Percentiles rank a stretch among this genome's conserved stretches.
phyloP scores from a whole-genome alignment of 2,329 filamentous ascomycete species.

The Fusarium concolor region DNA sequence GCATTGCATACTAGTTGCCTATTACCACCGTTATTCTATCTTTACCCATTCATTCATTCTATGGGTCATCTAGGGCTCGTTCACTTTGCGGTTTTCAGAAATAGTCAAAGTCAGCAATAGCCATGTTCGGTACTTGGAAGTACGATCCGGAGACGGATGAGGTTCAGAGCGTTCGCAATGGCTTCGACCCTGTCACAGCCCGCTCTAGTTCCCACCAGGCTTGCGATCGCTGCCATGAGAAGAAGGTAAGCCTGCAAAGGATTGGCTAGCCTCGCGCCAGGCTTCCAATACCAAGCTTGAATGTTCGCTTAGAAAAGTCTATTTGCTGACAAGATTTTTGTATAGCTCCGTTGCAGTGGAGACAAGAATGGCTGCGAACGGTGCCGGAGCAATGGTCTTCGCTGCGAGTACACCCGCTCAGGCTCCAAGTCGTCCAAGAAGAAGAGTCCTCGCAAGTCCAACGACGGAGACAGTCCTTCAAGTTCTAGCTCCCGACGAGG shows the following conservation, averaged over 20 bases:
- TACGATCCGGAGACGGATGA: conserved; percentile 54
- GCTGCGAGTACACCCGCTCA: conserved; percentile 53
- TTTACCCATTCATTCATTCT: not conserved
- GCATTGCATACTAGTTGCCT: conserved; percentile 19
- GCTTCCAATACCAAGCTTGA: not conserved
- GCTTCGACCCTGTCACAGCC: conserved; percentile 53
- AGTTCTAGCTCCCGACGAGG: conserved; percentile 36
- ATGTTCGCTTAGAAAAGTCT: conserved; percentile 2
- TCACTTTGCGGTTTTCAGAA: conserved; percentile 2
- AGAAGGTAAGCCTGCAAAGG: conserved; percentile 48
- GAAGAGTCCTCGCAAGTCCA: conserved; percentile 42
- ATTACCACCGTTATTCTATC: not conserved
- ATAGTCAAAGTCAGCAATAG: conserved; percentile 35
- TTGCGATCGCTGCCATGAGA: conserved; percentile 55
- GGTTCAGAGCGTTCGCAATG: conserved; percentile 52
- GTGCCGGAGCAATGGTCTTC: conserved; percentile 47
- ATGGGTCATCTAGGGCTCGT: conserved; percentile 22
- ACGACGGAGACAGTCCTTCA: conserved; percentile 36
- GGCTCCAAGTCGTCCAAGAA: conserved; percentile 45
- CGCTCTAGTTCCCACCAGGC: conserved; percentile 55
- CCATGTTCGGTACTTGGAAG: conserved; percentile 55
- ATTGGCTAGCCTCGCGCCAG: not conserved
- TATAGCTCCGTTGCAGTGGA: conserved; percentile 54
- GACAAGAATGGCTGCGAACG: conserved; percentile 54
- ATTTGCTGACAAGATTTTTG: conserved; percentile 19